Percentiles rank a stretch among this genome's conserved stretches.
These are phyloP conservation scores for Vanderwaltozyma polyspora DNA, from an alignment of 805 yeast genomes.

Conservation along the genomic window DNA sequence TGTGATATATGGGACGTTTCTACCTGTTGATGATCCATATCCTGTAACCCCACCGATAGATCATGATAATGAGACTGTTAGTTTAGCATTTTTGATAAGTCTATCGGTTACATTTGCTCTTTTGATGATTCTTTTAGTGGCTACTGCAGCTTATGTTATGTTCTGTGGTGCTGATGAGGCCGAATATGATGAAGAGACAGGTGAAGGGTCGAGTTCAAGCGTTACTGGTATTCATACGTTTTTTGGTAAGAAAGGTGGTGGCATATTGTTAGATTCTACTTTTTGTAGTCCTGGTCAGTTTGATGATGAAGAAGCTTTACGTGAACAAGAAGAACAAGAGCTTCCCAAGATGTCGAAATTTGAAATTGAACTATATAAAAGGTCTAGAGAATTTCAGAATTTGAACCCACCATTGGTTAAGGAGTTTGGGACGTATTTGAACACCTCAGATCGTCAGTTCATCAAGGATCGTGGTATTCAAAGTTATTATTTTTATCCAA, in stretches of 20 bases:
- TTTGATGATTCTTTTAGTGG: conserved; percentile 21
- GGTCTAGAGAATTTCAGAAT: conserved; percentile 23
- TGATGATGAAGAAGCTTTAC: conserved; percentile 19
- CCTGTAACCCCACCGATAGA: conserved; percentile 12
- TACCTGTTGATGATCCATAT: conserved; percentile 9
- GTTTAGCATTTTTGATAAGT: conserved; percentile 26
- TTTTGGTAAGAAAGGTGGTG: conserved; percentile 19
- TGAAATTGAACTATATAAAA: conserved; percentile 23
- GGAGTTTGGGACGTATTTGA: conserved; percentile 23
- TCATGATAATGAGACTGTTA: conserved; percentile 22
- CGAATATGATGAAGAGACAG: conserved; percentile 25
- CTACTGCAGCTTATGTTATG: conserved; percentile 25
- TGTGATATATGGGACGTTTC: neutral
- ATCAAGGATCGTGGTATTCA: conserved; percentile 28
- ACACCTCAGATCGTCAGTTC: conserved; percentile 17
- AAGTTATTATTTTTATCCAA: conserved; percentile 25
- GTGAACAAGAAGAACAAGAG: conserved; percentile 17
- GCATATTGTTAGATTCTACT: conserved; percentile 20
- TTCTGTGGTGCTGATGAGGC: conserved; percentile 25
- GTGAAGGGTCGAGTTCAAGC: conserved; percentile 4
- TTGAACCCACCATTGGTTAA: conserved; percentile 23
- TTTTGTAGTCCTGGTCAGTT: conserved; percentile 22
- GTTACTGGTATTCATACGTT: conserved; percentile 12
- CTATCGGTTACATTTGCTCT: conserved; percentile 26
- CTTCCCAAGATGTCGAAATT: conserved; percentile 22